Conservation (phyloP, 441 rosid genomes). For the Lepidium campestre region DNA sequence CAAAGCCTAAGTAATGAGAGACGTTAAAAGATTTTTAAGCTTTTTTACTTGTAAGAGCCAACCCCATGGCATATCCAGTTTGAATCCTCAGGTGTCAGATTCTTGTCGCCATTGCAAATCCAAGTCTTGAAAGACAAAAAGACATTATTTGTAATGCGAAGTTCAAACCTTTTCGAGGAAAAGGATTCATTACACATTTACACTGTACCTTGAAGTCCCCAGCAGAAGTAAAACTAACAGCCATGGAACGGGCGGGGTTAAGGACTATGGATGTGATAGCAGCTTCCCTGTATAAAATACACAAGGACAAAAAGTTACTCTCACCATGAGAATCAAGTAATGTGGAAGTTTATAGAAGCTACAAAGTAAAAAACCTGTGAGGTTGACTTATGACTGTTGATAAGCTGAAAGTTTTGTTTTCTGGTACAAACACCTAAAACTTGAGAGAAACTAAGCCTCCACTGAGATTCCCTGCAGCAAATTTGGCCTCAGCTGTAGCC, state of each 20-base stretch:
- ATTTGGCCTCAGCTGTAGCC: slow-evolving; percentile 82
- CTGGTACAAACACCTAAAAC: slow-evolving; percentile 67
- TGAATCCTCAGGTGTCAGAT: slow-evolving; percentile 35
- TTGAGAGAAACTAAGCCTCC: slow-evolving; percentile 89
- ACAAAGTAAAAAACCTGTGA: slow-evolving; percentile 54
- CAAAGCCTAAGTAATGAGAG: too few species aligned
- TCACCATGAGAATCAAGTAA: too few species aligned
- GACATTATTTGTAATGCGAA: background rate
- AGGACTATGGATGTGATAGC: slow-evolving; percentile 67
- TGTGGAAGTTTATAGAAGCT: background rate
- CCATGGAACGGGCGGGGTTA: slow-evolving; percentile 71
- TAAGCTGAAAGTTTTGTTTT: slow-evolving; percentile 59
- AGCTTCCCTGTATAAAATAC: slow-evolving; percentile 57
- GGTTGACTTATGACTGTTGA: slow-evolving; percentile 90
- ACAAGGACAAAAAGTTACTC: background rate
- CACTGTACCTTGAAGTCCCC: slow-evolving; percentile 99
- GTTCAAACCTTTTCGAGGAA: too few species aligned
- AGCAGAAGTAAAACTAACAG: slow-evolving; percentile 76
- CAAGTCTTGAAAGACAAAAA: slow-evolving; percentile 50
- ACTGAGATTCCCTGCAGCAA: slow-evolving; percentile 82
- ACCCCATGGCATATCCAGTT: slow-evolving; percentile 91
- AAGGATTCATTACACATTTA: too few species aligned
- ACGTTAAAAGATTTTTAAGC: too few species aligned
- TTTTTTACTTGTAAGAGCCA: slow-evolving; percentile 94
- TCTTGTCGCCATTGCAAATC: slow-evolving; percentile 49